A percentile compares a stretch with the other conserved stretches of the same genome.
phyloP scores from a whole-genome alignment of 2,329 filamentous ascomycete species.

The Paraconiothyrium sp. region DNA sequence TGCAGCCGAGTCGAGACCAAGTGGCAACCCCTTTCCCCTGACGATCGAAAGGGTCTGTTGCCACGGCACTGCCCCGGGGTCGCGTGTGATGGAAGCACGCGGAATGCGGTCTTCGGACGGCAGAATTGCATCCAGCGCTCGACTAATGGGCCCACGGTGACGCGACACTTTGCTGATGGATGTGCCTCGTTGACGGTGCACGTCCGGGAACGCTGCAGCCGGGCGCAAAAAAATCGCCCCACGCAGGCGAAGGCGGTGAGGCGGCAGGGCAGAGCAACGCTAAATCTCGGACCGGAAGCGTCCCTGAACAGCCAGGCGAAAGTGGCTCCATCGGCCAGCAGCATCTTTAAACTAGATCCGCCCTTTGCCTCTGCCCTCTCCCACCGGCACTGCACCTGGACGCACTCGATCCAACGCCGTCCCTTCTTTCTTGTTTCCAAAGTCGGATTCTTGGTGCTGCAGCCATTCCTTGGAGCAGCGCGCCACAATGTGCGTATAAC shows the following conservation, averaged over 20 bases:
- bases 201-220: conserved; percentile 18
- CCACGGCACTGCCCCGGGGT: conserved; percentile 18
- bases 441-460: conserved; percentile 1
- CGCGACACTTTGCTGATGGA: conserved; percentile 14
- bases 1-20: not conserved
- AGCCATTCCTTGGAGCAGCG: conserved; percentile 21
- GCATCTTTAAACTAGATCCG: conserved; percentile 40
- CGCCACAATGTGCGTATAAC: conserved; percentile 37
- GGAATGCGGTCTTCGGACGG: not conserved
- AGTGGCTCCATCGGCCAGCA: conserved; percentile 37
- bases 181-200: not conserved
- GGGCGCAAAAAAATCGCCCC: conserved; percentile 21
- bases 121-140: not conserved
- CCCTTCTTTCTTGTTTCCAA: conserved; percentile 11
- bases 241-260: conserved; percentile 21
- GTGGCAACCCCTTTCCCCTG: conserved; percentile 1
- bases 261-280: not conserved
- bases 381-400: conserved; percentile 29
- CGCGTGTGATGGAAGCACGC: not conserved
- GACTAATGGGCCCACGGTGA: conserved; percentile 14
- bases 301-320: conserved; percentile 31
- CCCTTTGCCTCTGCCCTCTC: conserved; percentile 34
- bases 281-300: conserved; percentile 25
- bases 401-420: conserved; percentile 19
- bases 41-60: not conserved